A percentile compares a stretch with the other conserved stretches of the same genome.
Conservation (phyloP, 164 flowering plant genomes). For the Aristolochia californica region DNA sequence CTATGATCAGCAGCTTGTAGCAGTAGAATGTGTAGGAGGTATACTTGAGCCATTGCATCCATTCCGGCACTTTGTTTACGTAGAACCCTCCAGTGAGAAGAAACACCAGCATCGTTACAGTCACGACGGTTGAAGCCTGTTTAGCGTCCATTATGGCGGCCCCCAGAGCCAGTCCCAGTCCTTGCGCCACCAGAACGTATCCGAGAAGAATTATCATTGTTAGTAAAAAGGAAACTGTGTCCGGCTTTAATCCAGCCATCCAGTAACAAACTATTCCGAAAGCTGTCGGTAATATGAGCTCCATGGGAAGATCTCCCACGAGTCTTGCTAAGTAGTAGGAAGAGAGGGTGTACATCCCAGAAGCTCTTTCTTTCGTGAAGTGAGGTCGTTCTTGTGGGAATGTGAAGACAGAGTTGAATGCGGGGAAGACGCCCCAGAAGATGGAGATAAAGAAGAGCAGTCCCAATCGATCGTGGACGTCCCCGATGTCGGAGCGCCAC, state of each 20-base stretch:
- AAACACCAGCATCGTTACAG: constrained; percentile 71
- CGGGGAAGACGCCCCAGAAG: constrained; percentile 87
- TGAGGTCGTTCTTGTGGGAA: constrained; percentile 88
- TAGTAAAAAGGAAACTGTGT: constrained; percentile 32
- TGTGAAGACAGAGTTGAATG: constrained; percentile 57
- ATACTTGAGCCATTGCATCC: constrained; percentile 66
- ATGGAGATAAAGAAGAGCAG: constrained; percentile 75
- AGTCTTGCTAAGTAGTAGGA: constrained; percentile 77
- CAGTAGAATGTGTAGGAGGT: constrained; percentile 56
- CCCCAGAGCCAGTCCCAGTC: constrained; percentile 74
- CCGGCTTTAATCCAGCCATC: constrained; percentile 65
- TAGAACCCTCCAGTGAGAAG: constrained; percentile 77
- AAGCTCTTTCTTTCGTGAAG: constrained; percentile 59
- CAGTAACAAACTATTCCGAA: constrained; percentile 49
- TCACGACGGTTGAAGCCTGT: constrained; percentile 62
- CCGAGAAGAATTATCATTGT: constrained; percentile 43
- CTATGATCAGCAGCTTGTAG: constrained; percentile 46
- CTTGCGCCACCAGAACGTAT: constrained; percentile 77
- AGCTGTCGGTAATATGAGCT: constrained; percentile 63
- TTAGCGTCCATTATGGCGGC: constrained; percentile 88
- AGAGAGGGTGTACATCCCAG: constrained; percentile 79
- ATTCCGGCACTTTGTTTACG: constrained; percentile 59
- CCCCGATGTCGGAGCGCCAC: constrained; percentile 62
- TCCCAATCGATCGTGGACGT: constrained; percentile 73
- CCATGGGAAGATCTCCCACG: constrained; percentile 70